phyloP scores from a whole-genome alignment of 2,329 filamentous ascomycete genomes.

The Diaporthe citriasiana region DNA sequence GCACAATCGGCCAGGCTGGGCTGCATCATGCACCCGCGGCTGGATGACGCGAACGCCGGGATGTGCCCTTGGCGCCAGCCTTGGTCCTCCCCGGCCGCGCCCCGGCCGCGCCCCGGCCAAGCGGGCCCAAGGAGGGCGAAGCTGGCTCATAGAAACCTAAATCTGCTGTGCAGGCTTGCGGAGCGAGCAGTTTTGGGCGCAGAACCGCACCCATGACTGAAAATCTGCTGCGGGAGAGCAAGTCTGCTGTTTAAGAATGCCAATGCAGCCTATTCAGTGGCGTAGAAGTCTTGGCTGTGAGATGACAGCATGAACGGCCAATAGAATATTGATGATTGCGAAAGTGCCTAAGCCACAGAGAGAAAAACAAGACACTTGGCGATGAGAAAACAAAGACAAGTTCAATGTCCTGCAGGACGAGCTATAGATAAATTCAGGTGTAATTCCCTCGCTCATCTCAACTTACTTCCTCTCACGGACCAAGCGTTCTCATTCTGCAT shows the following conservation, averaged over 20 bases:
- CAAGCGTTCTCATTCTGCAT: not conserved
- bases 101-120: constrained; percentile 25
- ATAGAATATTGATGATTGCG: constrained; percentile 19
- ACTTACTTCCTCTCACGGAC: accelerated
- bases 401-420: not conserved
- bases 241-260: constrained; percentile 1
- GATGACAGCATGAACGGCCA: constrained; percentile 20
- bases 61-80: constrained; percentile 18
- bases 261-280: not conserved
- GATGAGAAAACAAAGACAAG: not conserved
- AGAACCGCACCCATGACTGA: not conserved
- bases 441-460: not conserved
- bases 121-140: constrained; percentile 27
- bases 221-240: not conserved
- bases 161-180: not conserved
- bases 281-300: constrained; percentile 12
- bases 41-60: constrained; percentile 24
- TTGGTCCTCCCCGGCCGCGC: constrained; percentile 17
- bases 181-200: too few relatives aligned
- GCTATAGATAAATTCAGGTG: not conserved
- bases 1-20: constrained; percentile 11
- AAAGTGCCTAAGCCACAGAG: not conserved
- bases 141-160: constrained; percentile 9
- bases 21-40: constrained; percentile 20
- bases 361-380: constrained; percentile 13